Conservation (phyloP, 352 stramenopile genomes). For the Globisporangium abappressorium region DNA sequence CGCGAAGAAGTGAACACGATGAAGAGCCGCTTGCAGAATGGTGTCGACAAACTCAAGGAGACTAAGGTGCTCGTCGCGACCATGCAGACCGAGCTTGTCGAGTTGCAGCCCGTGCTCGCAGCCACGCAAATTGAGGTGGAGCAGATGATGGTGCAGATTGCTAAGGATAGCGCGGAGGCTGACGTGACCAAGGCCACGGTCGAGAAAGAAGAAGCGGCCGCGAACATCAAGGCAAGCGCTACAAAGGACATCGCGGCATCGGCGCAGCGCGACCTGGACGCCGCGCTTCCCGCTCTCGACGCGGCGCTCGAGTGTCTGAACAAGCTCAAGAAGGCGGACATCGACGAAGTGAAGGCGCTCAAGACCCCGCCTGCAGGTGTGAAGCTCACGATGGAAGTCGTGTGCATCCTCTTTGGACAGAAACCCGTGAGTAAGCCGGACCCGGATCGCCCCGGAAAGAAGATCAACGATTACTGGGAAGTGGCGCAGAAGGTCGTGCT, state of each 20-base stretch:
- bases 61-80: conserved; percentile 78
- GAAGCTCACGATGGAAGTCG: conserved; percentile 92
- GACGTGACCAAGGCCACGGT: conserved; percentile 84
- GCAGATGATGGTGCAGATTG: conserved; percentile 90
- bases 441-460: conserved; percentile 85
- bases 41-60: conserved; percentile 84
- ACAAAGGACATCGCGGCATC: conserved; percentile 91
- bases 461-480: conserved; percentile 92
- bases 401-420: conserved; percentile 89
- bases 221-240: conserved; percentile 80
- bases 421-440: conserved; percentile 89
- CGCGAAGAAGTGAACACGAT: conserved; percentile 89
- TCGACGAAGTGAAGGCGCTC: conserved; percentile 91
- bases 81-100: conserved; percentile 84
- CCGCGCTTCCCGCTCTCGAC: conserved; percentile 83
- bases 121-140: conserved; percentile 81
- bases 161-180: conserved; percentile 87
- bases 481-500: conserved; percentile 88
- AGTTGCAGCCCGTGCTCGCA: conserved; percentile 77
- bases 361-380: conserved; percentile 90
- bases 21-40: conserved; percentile 80
- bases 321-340: conserved; percentile 89
- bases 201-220: conserved; percentile 86
- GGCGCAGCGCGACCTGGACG: conserved; percentile 84
- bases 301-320: conserved; percentile 88